Conservation (phyloP, 2,329 filamentous ascomycete genomes). For the Lecanicillium sp. region DNA sequence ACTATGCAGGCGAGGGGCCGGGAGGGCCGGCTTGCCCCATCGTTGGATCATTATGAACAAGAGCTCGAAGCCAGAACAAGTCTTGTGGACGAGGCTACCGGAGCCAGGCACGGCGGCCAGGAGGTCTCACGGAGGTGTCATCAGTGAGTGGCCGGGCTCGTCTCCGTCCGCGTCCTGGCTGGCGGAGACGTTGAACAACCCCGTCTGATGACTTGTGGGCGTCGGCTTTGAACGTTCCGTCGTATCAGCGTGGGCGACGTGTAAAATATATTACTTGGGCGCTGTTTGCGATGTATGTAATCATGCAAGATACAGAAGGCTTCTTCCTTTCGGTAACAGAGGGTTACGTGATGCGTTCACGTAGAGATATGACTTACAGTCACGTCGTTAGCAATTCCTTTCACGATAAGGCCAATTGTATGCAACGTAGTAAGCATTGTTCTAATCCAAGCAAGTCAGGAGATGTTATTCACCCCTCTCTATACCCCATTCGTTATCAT, state of each 20-base stretch:
- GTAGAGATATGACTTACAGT: too few relatives aligned
- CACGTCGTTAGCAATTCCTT: too few relatives aligned
- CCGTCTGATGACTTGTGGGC: background rate
- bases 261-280: too few relatives aligned
- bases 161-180: background rate
- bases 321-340: too few relatives aligned
- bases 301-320: too few relatives aligned
- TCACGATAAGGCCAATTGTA: too few relatives aligned
- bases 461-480: background rate
- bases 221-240: background rate
- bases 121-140: background rate
- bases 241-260: background rate
- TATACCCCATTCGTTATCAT: constrained; percentile 1
- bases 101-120: background rate
- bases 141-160: background rate
- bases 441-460: background rate
- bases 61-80: background rate
- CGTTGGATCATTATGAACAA: background rate
- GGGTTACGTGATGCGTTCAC: too few relatives aligned
- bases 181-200: background rate
- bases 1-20: constrained; percentile 17
- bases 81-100: background rate
- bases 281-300: too few relatives aligned
- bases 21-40: constrained; percentile 18
- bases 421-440: background rate